Evolutionary conservation across 2,329 filamentous ascomycete species (phyloP).

Genomic region (Phyllosticta paracitricarpa): DNA sequence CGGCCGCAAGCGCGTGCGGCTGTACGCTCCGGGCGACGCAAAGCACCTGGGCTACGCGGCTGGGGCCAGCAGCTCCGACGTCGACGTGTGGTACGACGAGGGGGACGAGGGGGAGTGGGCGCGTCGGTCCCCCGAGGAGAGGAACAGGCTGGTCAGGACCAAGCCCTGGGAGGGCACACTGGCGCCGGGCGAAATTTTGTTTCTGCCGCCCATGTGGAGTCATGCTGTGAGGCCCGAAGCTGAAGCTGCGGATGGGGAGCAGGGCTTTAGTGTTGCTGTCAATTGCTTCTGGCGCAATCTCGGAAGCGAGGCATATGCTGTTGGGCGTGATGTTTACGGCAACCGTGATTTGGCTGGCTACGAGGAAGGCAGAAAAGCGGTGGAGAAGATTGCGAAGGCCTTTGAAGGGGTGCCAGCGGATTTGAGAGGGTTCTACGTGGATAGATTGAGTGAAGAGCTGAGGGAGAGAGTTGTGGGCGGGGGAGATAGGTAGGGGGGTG

Average conservation of each 20-base stretch:
- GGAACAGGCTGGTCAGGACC: conserved; percentile 18
- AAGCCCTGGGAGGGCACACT: conserved; percentile 59
- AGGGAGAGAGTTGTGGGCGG: conserved; percentile 21
- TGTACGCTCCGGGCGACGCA: conserved; percentile 73
- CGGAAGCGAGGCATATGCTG: conserved; percentile 51
- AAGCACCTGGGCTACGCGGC: conserved; percentile 59
- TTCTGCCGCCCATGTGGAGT: conserved; percentile 74
- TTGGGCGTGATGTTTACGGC: conserved; percentile 75
- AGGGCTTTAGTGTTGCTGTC: conserved; percentile 60
- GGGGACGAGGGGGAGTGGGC: conserved; percentile 15
- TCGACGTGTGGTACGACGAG: conserved; percentile 52
- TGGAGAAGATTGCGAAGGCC: conserved; percentile 54
- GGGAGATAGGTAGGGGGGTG: neutral
- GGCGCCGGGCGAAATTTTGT: conserved; percentile 64
- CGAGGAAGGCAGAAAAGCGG: conserved; percentile 66
- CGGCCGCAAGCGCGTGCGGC: conserved; percentile 61
- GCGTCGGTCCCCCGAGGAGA: neutral
- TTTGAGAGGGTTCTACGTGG: conserved; percentile 64
- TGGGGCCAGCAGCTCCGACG: conserved; percentile 68
- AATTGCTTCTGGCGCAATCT: conserved; percentile 81
- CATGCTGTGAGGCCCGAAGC: conserved; percentile 54
- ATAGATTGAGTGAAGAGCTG: conserved; percentile 62
- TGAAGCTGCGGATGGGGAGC: neutral
- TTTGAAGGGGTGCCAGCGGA: conserved; percentile 58
- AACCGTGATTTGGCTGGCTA: conserved; percentile 79